Evolutionary conservation across 2,329 filamentous ascomycete species (phyloP).

Genomic region (Periconia sp.): DNA sequence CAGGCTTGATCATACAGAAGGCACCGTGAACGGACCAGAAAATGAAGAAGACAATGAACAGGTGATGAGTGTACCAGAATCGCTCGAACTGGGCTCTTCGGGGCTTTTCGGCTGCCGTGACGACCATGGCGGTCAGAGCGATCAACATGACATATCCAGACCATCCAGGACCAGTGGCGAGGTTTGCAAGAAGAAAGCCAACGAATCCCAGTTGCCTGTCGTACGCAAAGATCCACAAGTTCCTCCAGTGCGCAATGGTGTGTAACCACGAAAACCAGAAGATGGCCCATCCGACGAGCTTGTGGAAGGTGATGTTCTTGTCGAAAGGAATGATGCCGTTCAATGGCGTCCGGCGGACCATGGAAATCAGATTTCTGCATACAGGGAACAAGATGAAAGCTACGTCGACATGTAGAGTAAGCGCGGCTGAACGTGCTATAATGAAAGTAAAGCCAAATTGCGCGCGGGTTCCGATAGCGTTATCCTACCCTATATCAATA

Average conservation of each 20-base stretch:
- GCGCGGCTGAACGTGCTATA: slow-evolving; percentile 73
- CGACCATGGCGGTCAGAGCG: slow-evolving; percentile 74
- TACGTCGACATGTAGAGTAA: slow-evolving; percentile 80
- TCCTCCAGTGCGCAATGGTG: slow-evolving; percentile 85
- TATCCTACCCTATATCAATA: slow-evolving; percentile 50
- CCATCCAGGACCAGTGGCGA: slow-evolving; percentile 80
- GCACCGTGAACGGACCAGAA: slow-evolving; percentile 90
- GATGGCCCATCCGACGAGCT: slow-evolving; percentile 81
- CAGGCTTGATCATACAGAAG: slow-evolving; percentile 88
- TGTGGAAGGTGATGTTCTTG: slow-evolving; percentile 89
- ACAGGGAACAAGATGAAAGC: slow-evolving; percentile 79
- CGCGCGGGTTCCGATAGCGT: slow-evolving; percentile 64
- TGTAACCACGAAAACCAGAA: slow-evolving; percentile 88
- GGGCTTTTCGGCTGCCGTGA: slow-evolving; percentile 76
- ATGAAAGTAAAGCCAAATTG: slow-evolving; percentile 76
- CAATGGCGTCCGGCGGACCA: slow-evolving; percentile 76
- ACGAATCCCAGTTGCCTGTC: slow-evolving; percentile 77
- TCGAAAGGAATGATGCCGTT: slow-evolving; percentile 88
- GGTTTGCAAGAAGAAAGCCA: slow-evolving; percentile 76
- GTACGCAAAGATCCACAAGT: slow-evolving; percentile 74
- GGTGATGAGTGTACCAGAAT: slow-evolving; percentile 89
- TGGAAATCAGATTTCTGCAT: slow-evolving; percentile 80
- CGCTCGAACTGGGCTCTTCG: slow-evolving; percentile 82
- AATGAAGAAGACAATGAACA: slow-evolving; percentile 85
- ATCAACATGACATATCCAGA: slow-evolving; percentile 83